Conservation (phyloP, 2,329 filamentous ascomycete genomes). For the Cladosporium sp. region DNA sequence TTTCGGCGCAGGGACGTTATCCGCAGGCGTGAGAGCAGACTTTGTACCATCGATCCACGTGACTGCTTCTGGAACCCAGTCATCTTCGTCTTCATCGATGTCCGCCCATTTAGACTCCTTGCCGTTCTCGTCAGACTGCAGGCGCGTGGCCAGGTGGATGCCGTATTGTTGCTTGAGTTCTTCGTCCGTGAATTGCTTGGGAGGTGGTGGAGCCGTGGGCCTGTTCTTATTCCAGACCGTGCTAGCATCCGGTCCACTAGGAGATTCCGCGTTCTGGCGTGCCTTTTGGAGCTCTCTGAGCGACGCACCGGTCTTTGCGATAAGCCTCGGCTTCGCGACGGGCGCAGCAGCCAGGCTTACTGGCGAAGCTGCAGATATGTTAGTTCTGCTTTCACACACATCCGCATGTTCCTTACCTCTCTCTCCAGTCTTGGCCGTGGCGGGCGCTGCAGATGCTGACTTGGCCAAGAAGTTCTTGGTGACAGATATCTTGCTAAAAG, state of each 20-base stretch:
- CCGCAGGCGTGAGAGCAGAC: conserved; percentile 67
- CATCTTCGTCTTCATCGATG: conserved; percentile 85
- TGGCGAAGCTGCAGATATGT: conserved; percentile 24
- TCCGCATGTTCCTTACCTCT: conserved; percentile 24
- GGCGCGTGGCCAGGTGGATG: conserved; percentile 78
- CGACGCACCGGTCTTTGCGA: conserved; percentile 71
- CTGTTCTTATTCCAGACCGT: conserved; percentile 89
- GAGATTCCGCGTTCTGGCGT: conserved; percentile 38
- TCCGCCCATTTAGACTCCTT: conserved; percentile 87
- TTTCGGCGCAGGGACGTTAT: conserved; percentile 30
- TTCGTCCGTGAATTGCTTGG: conserved; percentile 82
- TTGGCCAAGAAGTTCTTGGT: conserved; percentile 86
- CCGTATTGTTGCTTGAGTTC: conserved; percentile 82
- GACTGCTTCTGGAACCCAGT: conserved; percentile 82
- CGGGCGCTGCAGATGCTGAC: conserved; percentile 55
- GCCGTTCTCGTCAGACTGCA: conserved; percentile 72
- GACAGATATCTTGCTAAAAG: conserved; percentile 83
- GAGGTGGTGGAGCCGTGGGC: conserved; percentile 67
- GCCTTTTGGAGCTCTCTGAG: conserved; percentile 46
- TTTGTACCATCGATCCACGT: conserved; percentile 89
- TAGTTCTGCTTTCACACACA: conserved; percentile 22
- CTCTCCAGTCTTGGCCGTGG: conserved; percentile 30
- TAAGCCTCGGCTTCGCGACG: conserved; percentile 63
- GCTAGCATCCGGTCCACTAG: conserved; percentile 65
- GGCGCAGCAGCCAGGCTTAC: conserved; percentile 52